Evolutionary conservation across 352 stramenopile species (phyloP), one percentile per base, ranked within the genome.

Genomic region (Halophytophthora batemanensis): DNA sequence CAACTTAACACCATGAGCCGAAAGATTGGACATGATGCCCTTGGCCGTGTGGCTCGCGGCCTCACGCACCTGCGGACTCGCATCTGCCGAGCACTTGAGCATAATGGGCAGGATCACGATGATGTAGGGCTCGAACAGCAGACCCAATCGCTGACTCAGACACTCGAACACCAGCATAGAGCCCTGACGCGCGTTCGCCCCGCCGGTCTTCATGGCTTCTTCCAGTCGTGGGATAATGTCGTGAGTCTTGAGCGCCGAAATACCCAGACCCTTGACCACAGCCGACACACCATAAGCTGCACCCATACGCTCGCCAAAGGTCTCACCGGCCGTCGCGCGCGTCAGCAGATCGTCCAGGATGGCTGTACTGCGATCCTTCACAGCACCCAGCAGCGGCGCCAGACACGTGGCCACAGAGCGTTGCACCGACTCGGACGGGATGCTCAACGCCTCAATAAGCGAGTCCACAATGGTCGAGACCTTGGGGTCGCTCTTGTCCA

Each of bases 11-110:
- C 98, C 97, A 71, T 99, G 97, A 6, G 92, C 94, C 44, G 96
- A 99, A 33, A 99, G 77, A 50, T 99, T 98, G 34, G 81, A 85
- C 97, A 99, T 99, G 51, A 99, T 99, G 13, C 95, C 83, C 44
- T 96, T 95, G 2, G 93, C 91, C 10, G 96, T 97, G 36, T 93
- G 83, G 37, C 93, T 90, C 13, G 98, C 96, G 5, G 97, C 97
- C 39, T 97, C 86, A 34, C 98, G 88, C 14, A 99, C 98, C 60
- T 97, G 77, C 45, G 98, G 92, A 54, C 87, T 98, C 29, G 80
- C 81, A 51, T 99, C 97, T 36, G 91, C 95, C 61, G 98, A 99
- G 56, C 90, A 98, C 69, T 98, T 98, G 35, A 99, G 86, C 62
- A 99, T 86, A 38, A 98, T 88, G 12, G 97, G 96, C 17, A 99